Percentiles rank a stretch among this genome's conserved stretches.
These are phyloP conservation scores for Phytophthora pseudosyringae DNA, from an alignment of 352 stramenopile genomes.

Conservation along the genomic window DNA sequence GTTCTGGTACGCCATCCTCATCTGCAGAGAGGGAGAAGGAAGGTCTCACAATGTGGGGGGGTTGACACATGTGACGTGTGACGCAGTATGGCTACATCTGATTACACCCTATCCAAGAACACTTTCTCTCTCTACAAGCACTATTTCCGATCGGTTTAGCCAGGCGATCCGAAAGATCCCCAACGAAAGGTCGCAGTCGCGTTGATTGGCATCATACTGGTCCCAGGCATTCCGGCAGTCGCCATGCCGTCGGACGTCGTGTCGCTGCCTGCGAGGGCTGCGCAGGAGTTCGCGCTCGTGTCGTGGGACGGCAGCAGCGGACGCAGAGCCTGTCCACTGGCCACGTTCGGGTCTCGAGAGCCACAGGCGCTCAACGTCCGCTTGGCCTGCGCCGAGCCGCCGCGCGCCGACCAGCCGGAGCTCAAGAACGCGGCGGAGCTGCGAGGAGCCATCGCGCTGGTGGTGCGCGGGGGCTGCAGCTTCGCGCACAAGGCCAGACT, in stretches of 20 bases:
- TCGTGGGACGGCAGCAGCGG: conserved; percentile 57
- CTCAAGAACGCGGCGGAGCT: conserved; percentile 59
- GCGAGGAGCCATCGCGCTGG: conserved; percentile 57
- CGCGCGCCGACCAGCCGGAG: conserved; percentile 56
- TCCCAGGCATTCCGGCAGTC: not conserved
- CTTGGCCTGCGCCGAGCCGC: conserved; percentile 65
- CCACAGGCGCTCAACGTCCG: conserved; percentile 32
- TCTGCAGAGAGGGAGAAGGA: not conserved
- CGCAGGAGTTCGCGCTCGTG: conserved; percentile 56
- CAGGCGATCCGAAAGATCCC: conserved; percentile 29
- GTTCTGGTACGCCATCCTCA: conserved; percentile 48
- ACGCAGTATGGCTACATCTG: conserved; percentile 1
- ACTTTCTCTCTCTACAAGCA: conserved; percentile 9
- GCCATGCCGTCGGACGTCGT: conserved; percentile 8
- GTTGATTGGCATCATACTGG: conserved; percentile 19
- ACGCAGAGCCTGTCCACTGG: conserved; percentile 57
- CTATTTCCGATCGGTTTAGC: conserved; percentile 24
- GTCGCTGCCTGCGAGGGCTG: conserved; percentile 8
- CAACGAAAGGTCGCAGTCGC: conserved; percentile 48
- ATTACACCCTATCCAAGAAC: not conserved
- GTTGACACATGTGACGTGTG: conserved; percentile 13
- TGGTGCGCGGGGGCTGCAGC: conserved; percentile 74
- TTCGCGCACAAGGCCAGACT: conserved; percentile 69
- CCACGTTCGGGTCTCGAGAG: conserved; percentile 57
- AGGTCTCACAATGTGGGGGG: not conserved